Evolutionary conservation across 2,329 filamentous ascomycete species (phyloP).

Genomic region (Curvularia lunata): DNA sequence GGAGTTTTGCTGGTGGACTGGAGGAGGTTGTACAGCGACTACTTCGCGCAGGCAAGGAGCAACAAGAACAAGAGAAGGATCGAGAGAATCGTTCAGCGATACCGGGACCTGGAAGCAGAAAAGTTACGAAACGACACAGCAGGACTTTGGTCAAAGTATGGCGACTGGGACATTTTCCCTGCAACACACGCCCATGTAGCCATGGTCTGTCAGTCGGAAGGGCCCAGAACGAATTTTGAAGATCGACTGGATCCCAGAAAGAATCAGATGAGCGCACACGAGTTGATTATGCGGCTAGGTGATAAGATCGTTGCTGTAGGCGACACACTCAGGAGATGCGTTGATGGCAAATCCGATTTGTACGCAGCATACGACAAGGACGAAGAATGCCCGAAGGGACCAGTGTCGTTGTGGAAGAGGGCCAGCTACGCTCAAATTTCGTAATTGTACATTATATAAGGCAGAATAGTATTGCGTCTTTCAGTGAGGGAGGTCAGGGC

Average conservation of each 20-base stretch:
- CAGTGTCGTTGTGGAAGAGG: not conserved
- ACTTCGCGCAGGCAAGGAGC: slow-evolving; percentile 9
- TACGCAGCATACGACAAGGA: not conserved
- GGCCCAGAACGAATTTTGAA: not conserved
- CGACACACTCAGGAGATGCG: not conserved
- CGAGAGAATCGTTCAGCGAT: not conserved
- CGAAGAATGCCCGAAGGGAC: not conserved
- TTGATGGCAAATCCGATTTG: slow-evolving; percentile 1
- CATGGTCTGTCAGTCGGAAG: slow-evolving; percentile 10
- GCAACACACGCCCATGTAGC: slow-evolving; percentile 6
- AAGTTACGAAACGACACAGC: not conserved
- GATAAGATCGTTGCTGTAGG: not conserved
- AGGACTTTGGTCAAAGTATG: slow-evolving; percentile 3
- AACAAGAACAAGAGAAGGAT: slow-evolving; percentile 3
- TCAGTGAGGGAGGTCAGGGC: not conserved
- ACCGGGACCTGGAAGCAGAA: slow-evolving; percentile 3
- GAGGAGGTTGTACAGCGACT: slow-evolving; percentile 14
- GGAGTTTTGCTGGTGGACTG: slow-evolving; percentile 17
- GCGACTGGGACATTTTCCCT: slow-evolving; percentile 10
- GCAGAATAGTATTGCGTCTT: not conserved
- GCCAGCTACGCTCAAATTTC: not conserved
- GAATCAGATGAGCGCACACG: slow-evolving; percentile 3
- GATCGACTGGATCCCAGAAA: not conserved
- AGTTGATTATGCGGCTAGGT: slow-evolving; percentile 2
- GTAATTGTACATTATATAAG: not conserved